Percentiles rank a stretch among this genome's conserved stretches.
Conservation (phyloP, 345 rosid species). For the Dovyalis caffra region DNA sequence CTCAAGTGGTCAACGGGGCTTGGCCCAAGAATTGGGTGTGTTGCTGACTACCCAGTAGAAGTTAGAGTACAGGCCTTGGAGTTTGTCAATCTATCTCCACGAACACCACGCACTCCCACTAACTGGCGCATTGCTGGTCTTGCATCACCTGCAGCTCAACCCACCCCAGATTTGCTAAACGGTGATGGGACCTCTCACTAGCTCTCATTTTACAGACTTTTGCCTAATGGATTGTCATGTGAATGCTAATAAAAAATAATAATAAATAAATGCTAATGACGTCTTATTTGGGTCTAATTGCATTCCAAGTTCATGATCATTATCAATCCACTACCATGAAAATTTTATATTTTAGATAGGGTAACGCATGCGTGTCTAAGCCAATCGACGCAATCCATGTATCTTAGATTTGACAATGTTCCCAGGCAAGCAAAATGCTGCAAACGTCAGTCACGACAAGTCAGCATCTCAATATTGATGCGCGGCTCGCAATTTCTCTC, state of each 20-base stretch:
- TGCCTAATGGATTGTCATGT: not conserved
- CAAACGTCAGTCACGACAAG: too few species aligned
- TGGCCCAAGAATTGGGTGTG: slow-evolving; percentile 84
- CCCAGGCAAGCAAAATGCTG: too few species aligned
- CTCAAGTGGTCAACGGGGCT: slow-evolving; percentile 83
- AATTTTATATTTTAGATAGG: not conserved
- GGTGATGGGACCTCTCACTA: slow-evolving; percentile 3
- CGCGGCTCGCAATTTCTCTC: too few species aligned
- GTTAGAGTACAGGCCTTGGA: slow-evolving; percentile 79
- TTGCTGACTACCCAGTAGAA: slow-evolving; percentile 80
- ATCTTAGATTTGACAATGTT: too few species aligned
- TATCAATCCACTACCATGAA: not conserved
- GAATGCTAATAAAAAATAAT: not conserved
- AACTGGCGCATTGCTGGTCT: slow-evolving; percentile 14
- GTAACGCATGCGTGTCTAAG: not conserved
- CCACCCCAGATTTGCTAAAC: not conserved
- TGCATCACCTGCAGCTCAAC: slow-evolving; percentile 23
- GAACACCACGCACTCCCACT: slow-evolving; percentile 34
- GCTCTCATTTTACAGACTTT: not conserved
- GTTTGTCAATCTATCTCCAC: slow-evolving; percentile 76
- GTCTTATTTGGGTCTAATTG: not conserved
- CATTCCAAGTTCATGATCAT: not conserved
- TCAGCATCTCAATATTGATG: too few species aligned
- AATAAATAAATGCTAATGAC: slow-evolving; percentile 6
- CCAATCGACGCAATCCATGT: not conserved